A percentile compares a stretch with the other conserved stretches of the same genome.
Conservation (phyloP, 2,329 filamentous ascomycete genomes). For the Botrytis elliptica region DNA sequence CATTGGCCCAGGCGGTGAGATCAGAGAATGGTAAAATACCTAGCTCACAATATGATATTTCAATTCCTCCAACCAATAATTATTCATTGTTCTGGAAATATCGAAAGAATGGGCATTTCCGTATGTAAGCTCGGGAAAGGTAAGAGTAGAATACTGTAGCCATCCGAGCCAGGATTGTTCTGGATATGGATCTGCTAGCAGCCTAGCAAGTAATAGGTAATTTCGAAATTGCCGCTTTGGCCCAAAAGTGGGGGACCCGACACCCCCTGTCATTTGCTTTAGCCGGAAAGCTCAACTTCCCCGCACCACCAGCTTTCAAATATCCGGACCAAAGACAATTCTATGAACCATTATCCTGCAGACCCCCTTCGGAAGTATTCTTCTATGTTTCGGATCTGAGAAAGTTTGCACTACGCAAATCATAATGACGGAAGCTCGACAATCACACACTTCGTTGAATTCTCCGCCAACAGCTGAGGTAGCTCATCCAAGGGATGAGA, state of each 20-base stretch:
- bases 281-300: background rate
- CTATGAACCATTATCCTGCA: background rate
- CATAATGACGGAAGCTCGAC: conserved; percentile 9
- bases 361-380: background rate
- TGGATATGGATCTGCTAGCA: background rate
- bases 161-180: background rate
- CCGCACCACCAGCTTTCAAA: conserved; percentile 5
- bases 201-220: too few species aligned
- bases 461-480: background rate
- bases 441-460: background rate
- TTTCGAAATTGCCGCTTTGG: background rate
- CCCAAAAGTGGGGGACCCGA: background rate
- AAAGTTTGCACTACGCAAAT: background rate
- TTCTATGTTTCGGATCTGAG: conserved; percentile 1
- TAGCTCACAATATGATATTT: background rate
- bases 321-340: conserved; percentile 6
- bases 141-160: background rate
- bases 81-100: background rate
- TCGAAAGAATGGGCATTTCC: background rate
- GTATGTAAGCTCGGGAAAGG: background rate
- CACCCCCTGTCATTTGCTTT: background rate
- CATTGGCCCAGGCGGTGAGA: conserved; percentile 62
- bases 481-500: background rate
- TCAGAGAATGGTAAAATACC: conserved; percentile 62
- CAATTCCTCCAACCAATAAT: background rate